Conservation (phyloP, 148 eudicot genomes). For the Chenopodium album region DNA sequence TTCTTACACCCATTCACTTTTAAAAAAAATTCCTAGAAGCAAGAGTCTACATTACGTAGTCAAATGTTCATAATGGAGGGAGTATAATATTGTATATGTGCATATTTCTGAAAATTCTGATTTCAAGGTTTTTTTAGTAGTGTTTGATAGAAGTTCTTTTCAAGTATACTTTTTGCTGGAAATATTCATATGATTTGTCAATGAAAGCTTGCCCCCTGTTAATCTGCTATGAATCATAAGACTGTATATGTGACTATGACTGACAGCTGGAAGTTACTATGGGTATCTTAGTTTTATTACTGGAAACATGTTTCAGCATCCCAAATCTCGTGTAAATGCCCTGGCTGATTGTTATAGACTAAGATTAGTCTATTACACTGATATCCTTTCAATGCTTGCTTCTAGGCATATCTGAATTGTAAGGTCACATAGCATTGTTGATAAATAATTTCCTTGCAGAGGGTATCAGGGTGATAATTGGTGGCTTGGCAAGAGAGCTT, state of each 20-base stretch:
- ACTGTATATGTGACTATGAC: not conserved
- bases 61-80: too few species aligned
- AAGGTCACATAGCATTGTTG: not conserved
- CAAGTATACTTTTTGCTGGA: not conserved
- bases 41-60: too few species aligned
- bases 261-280: conserved; percentile 6
- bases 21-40: too few species aligned
- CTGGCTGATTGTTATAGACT: not conserved
- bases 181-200: not conserved
- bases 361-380: not conserved
- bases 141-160: conserved; percentile 1
- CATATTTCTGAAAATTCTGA: not conserved
- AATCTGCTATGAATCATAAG: not conserved
- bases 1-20: too few species aligned
- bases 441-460: not conserved
- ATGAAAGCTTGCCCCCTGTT: not conserved
- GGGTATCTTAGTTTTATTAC: conserved; percentile 6
- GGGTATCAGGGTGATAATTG: not conserved
- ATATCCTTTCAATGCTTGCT: conserved; percentile 14
- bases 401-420: not conserved
- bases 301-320: not conserved
- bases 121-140: not conserved
- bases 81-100: too few species aligned
- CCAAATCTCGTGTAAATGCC: conserved; percentile 7
- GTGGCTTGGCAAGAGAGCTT: conserved; percentile 15